Evolutionary conservation across 1,284 basidiomycete species (phyloP).

Genomic region (Jaminaea rosea): DNA sequence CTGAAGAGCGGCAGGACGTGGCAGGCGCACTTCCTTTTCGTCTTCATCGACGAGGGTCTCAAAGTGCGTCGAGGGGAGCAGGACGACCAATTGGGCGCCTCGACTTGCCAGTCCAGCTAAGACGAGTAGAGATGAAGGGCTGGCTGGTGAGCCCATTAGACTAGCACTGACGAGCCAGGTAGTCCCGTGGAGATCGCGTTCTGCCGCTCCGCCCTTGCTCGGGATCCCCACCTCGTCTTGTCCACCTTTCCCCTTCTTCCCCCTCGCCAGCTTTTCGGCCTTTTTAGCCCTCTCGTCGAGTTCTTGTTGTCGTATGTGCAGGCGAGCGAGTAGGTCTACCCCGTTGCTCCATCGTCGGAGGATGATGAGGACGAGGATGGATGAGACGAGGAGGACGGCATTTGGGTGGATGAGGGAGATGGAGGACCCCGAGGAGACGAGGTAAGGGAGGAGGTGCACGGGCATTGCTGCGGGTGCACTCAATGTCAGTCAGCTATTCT

Average conservation of each 20-base stretch:
- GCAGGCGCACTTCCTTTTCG: not conserved
- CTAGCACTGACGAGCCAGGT: conserved; percentile 5
- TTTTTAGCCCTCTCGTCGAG: not conserved
- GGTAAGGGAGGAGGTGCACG: conserved; percentile 2
- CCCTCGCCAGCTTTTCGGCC: not conserved
- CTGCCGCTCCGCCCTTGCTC: not conserved
- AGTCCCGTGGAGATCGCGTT: conserved; percentile 6
- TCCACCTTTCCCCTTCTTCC: not conserved
- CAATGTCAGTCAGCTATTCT: too few species aligned
- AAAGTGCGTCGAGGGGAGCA: not conserved
- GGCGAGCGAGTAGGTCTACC: conserved; percentile 3
- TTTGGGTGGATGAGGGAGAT: not conserved
- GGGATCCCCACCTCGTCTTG: not conserved
- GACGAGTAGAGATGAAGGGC: conserved; percentile 4
- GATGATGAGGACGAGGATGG: conserved; percentile 1
- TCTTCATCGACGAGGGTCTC: not conserved
- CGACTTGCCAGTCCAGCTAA: not conserved
- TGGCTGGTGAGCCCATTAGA: not conserved
- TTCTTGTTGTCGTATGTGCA: conserved; percentile 1
- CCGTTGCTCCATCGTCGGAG: conserved; percentile 4
- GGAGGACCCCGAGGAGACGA: conserved; percentile 1
- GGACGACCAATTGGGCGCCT: conserved; percentile 6
- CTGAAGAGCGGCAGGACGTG: conserved; percentile 12
- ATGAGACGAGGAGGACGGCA: not conserved
- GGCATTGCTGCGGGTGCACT: too few species aligned